These are phyloP conservation scores for Calycina marina DNA, from an alignment of 2,329 filamentous ascomycete genomes.

Conservation along the genomic window DNA sequence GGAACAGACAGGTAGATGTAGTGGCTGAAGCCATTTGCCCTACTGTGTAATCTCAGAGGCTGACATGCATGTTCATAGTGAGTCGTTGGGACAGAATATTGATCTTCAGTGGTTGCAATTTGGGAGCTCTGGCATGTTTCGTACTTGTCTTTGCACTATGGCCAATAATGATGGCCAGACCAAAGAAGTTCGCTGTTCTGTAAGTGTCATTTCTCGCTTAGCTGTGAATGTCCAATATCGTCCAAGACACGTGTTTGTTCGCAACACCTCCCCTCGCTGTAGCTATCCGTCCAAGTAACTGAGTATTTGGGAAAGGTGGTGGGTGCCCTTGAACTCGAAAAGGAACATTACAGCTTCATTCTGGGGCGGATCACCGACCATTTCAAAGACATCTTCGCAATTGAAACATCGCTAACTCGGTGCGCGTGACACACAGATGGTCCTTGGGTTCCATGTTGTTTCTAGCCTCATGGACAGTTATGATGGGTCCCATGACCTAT, in stretches of 20 bases:
- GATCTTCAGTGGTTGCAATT: conserved; percentile 81
- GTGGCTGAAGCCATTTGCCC: conserved; percentile 11
- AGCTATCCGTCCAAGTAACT: no score
- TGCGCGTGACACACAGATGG: conserved; percentile 50
- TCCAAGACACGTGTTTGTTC: no score
- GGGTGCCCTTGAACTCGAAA: no score
- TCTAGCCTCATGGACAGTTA: conserved; percentile 78
- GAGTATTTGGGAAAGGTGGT: no score
- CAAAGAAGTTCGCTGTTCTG: conserved; percentile 93
- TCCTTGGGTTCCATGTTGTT: conserved; percentile 84
- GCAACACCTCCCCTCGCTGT: no score
- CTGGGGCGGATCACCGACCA: no score
- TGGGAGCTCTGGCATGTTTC: conserved; percentile 83
- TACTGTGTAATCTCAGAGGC: no score
- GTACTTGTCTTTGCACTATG: conserved; percentile 84
- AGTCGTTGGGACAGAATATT: conserved; percentile 93
- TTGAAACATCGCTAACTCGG: conserved; percentile 16
- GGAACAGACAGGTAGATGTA: conserved; percentile 12
- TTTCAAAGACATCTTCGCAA: no score
- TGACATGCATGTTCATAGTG: conserved; percentile 61
- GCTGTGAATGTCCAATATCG: no score
- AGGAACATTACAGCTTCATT: conserved; percentile 1
- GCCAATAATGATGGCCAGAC: conserved; percentile 64
- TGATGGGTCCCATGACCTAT: conserved; percentile 85
- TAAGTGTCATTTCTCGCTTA: no score